These are phyloP conservation scores for Auriscalpium vulgare DNA, from an alignment of 768 basidiomycete genomes.

Conservation along the genomic window DNA sequence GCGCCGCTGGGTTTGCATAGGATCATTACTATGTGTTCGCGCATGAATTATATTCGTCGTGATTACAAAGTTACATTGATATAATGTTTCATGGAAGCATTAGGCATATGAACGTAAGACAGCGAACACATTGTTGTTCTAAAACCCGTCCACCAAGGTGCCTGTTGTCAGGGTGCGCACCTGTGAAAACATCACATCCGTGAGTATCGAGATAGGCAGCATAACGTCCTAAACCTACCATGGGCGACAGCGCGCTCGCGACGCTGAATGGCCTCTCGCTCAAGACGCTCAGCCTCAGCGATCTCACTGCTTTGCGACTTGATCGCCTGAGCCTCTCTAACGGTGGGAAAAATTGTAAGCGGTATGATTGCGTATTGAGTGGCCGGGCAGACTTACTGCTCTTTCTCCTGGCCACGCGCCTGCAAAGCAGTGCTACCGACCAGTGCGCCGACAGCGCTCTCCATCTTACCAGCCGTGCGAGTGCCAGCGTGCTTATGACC, in stretches of 20 bases:
- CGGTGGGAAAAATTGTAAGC: background rate
- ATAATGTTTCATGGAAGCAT: too few species aligned
- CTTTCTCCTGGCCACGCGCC: slow-evolving; percentile 42
- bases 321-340: slow-evolving; percentile 33
- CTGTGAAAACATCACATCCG: slow-evolving; percentile 6
- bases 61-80: too few species aligned
- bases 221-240: slow-evolving; percentile 24
- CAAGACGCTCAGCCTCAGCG: slow-evolving; percentile 45
- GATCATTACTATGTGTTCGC: too few species aligned
- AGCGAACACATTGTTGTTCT: too few species aligned
- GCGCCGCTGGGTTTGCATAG: too few species aligned
- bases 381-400: slow-evolving; percentile 27
- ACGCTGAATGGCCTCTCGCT: slow-evolving; percentile 38
- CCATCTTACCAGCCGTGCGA: slow-evolving; percentile 38
- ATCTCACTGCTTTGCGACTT: slow-evolving; percentile 41
- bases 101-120: too few species aligned
- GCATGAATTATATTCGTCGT: too few species aligned
- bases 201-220: background rate
- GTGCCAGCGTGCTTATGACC: slow-evolving; percentile 10
- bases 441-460: slow-evolving; percentile 36
- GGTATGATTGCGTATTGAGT: background rate
- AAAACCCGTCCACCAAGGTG: slow-evolving; percentile 22
- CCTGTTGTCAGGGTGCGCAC: slow-evolving; percentile 26
- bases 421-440: slow-evolving; percentile 40
- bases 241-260: slow-evolving; percentile 47